Percentiles rank a stretch among this genome's conserved stretches.
Evolutionary conservation across 2,329 filamentous ascomycete species (phyloP).

Genomic region (Colletotrichum australisinense): DNA sequence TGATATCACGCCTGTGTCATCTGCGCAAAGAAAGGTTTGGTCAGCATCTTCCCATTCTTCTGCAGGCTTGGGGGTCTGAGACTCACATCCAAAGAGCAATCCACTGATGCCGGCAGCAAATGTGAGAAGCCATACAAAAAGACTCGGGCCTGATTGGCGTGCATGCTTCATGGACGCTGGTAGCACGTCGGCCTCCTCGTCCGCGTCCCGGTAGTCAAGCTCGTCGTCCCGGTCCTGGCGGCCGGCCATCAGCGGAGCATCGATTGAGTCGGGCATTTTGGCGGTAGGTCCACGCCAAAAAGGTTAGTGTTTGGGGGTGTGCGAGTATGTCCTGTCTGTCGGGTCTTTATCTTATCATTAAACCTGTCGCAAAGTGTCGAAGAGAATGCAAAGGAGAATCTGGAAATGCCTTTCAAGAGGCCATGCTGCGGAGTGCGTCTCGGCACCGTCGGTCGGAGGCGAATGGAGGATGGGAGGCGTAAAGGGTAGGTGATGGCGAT

Average conservation of each 20-base stretch:
- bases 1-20: constrained; percentile 77
- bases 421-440: constrained; percentile 25
- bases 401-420: constrained; percentile 22
- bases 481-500: neutral
- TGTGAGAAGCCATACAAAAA: constrained; percentile 72
- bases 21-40: constrained; percentile 48
- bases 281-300: neutral
- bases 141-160: constrained; percentile 47
- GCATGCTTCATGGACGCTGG: constrained; percentile 34
- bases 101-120: constrained; percentile 75
- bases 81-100: constrained; percentile 74
- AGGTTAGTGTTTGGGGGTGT: neutral
- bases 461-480: neutral
- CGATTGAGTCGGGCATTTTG: constrained; percentile 35
- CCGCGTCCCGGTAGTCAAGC: constrained; percentile 38
- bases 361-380: constrained; percentile 8
- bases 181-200: constrained; percentile 40
- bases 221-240: constrained; percentile 44
- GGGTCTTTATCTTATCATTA: neutral
- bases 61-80: too few species aligned
- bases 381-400: neutral
- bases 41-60: neutral
- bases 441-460: constrained; percentile 26
- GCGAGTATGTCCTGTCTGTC: neutral
- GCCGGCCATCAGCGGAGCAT: constrained; percentile 33